Base-by-base conservation (phyloP, 2,329 filamentous ascomycete genomes). In the Purpureocillium lavendulum region DNA sequence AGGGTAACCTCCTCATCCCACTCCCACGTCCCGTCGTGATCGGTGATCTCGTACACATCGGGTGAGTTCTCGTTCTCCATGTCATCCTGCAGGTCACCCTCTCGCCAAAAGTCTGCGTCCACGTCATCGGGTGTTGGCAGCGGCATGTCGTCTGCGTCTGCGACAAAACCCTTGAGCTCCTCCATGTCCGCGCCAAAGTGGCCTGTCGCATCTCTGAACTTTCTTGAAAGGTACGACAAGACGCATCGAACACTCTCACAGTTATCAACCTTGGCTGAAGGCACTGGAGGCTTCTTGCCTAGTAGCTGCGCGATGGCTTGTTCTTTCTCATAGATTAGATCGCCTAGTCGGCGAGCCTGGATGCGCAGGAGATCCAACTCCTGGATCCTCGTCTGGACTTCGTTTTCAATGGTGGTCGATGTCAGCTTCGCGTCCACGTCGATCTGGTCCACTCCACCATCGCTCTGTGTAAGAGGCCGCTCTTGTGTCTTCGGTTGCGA, bases 301-400 rank as follows among this genome's bases (percentile, higher is more conserved):
- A 63, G 59, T 3, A 57, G 52, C 15, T 63, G 52, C 28, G 57
- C 50, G 38, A 69, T 55, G 39, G 61, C 57, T 4, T 54, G 52
- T 48, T 71, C 63, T 47, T 69, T 69, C 40, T 60, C 51, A 31
- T 50, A 51, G 44, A 74, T 68, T 12, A 64, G 56, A 36, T 60
- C 54, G 46, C 66, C 55, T 31, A 74, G 56, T 38, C 66, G 60
- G 24, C 53, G 47, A 13, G 67, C 52, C 45, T 69, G 65, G 36
- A 56, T 51, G 45, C 59, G 61, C 44, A 74, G 59, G 33, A 58
- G 57, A 33, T 66, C 59, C 32, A 74, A 54, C 34, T 71, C 66
- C 12, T 57, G 58, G n/a, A 73, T 47, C 40, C 71, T 60, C 10
- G 59, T 53, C 16, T 68, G 59, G 3, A 71, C 46, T 32, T 57